Evolutionary conservation across 306 rosid genomes (phyloP), one percentile per base, ranked within the genome.

Genomic region (Fagus sylvatica): DNA sequence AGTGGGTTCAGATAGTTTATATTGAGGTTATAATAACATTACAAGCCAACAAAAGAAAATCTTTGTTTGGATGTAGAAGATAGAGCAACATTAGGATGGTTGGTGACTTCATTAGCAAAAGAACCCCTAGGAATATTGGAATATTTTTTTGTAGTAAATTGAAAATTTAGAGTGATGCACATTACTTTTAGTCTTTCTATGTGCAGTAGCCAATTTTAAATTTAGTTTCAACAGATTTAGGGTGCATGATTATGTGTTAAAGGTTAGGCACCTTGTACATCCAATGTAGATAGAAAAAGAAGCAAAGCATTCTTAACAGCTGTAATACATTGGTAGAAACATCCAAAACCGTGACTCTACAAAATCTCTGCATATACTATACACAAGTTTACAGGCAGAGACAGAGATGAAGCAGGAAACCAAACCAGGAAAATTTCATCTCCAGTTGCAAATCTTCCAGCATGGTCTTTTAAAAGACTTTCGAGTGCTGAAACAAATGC

Each of bases 361-460:
- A 60, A 65, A 37, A 36, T 65, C 12, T 4, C 9, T 65, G 11
- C 43, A 3, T n/a, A 33, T 48, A 54, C n/a, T 34, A 37, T 19
- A 59, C 19, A 16, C 42, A 70, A 19, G 11, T 17, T 16, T 12
- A 46, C 0, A 7, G 42, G 41, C 71, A 59, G 7, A 48, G 3
- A 30, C 60, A 33, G 10, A 71, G 16, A 36, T 37, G 28, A 10
- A 65, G 69, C 74, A 66, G 41, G 60, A 36, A 76, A 67, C 59
- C 84, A 67, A 42, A 86, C 92, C 85, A 88, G 53, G 67, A 34
- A 80, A 72, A 86, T 81, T 74, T 88, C 92, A 51, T 88, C 92
- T 56, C 90, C 92, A 54, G 87, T 86, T 17, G 92, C 90, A 75
- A 79, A 86, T 77, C 65, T 84, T 60, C 92, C 92, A 5, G 90